These are phyloP conservation scores for Leccinum imitatum DNA, from an alignment of 768 basidiomycete species.

Conservation along the genomic window DNA sequence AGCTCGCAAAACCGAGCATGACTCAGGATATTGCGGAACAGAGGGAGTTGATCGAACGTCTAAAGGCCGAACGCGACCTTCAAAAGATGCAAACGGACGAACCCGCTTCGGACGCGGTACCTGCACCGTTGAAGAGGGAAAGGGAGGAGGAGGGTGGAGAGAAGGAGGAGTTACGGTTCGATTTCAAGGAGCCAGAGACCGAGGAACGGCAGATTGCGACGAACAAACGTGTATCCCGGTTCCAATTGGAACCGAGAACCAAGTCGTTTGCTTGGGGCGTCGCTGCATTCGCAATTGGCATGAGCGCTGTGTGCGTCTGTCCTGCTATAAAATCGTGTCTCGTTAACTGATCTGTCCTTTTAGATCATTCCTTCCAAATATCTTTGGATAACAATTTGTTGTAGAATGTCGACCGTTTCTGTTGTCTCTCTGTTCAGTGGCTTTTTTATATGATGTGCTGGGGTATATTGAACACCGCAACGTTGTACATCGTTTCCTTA, in stretches of 20 bases:
- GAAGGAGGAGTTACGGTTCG: slow-evolving; percentile 51
- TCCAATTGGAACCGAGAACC: slow-evolving; percentile 60
- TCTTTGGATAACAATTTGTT: slow-evolving; percentile 42
- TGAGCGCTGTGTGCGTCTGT: slow-evolving; percentile 74
- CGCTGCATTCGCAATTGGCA: slow-evolving; percentile 78
- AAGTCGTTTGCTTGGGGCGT: slow-evolving; percentile 84
- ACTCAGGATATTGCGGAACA: slow-evolving; percentile 76
- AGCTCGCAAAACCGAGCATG: slow-evolving; percentile 61
- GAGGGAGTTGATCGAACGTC: slow-evolving; percentile 66
- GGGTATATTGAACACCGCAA: slow-evolving; percentile 20
- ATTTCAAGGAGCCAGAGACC: slow-evolving; percentile 68
- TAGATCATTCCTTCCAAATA: slow-evolving; percentile 60
- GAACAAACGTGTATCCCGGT: slow-evolving; percentile 62
- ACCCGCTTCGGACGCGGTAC: slow-evolving; percentile 10
- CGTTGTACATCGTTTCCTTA: slow-evolving; percentile 16
- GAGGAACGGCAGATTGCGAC: slow-evolving; percentile 57
- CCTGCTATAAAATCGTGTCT: not conserved
- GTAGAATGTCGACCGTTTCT: slow-evolving; percentile 14
- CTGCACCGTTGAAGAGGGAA: slow-evolving; percentile 45
- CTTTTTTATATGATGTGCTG: slow-evolving; percentile 14
- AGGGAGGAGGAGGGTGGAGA: slow-evolving; percentile 45
- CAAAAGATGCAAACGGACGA: slow-evolving; percentile 28
- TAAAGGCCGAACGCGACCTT: slow-evolving; percentile 63
- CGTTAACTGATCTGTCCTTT: not conserved
- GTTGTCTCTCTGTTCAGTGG: slow-evolving; percentile 8